Percentiles rank a stretch among this genome's conserved stretches.
These are phyloP conservation scores for Cryptococcus amylolentus DNA, from an alignment of 1,284 basidiomycete genomes.

Conservation along the genomic window DNA sequence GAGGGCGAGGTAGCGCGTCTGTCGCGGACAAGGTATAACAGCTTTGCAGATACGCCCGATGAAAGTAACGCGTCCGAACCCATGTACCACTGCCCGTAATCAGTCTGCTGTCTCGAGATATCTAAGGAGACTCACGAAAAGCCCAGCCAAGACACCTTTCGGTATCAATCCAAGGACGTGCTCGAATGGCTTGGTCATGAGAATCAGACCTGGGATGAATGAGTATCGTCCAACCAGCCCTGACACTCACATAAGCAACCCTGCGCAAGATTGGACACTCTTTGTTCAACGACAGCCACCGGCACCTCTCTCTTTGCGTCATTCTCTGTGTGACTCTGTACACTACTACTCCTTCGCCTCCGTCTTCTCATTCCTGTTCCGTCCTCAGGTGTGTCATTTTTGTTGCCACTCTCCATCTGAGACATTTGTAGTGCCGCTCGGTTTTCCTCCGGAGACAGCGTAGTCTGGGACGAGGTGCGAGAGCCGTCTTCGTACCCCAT, in stretches of 20 bases:
- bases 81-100: conserved; percentile 73
- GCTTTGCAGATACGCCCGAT: conserved; percentile 79
- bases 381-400: conserved; percentile 6
- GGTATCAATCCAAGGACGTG: conserved; percentile 74
- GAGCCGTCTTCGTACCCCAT: conserved; percentile 58
- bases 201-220: conserved; percentile 52
- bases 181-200: conserved; percentile 76
- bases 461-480: conserved; percentile 7
- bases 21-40: conserved; percentile 79
- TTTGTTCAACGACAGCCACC: conserved; percentile 78
- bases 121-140: conserved; percentile 53
- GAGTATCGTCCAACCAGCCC: neutral
- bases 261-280: conserved; percentile 81
- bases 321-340: conserved; percentile 14
- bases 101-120: neutral
- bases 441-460: conserved; percentile 1
- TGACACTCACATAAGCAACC: conserved; percentile 64
- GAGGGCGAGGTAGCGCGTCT: conserved; percentile 58
- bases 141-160: conserved; percentile 55
- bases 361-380: conserved; percentile 1
- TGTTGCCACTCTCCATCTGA: conserved; percentile 1
- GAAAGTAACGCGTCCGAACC: conserved; percentile 74
- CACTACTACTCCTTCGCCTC: conserved; percentile 12
- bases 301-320: conserved; percentile 59
- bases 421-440: neutral